These are phyloP conservation scores for Diplotaxis tenuifolia DNA, from an alignment of 345 rosid genomes.

Conservation along the genomic window DNA sequence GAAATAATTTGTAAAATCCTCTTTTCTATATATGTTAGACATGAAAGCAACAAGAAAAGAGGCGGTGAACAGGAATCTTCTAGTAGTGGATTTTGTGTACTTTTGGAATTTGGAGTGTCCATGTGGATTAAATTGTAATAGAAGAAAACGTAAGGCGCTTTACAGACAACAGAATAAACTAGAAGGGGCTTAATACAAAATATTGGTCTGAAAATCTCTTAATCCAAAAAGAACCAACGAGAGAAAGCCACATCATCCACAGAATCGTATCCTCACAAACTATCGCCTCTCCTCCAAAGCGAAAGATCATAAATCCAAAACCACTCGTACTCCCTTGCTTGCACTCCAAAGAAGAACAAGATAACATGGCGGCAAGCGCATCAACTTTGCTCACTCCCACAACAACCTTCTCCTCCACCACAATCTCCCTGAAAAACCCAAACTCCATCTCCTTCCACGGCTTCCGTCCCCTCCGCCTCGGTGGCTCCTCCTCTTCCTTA, in stretches of 20 bases:
- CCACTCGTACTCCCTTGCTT: not conserved
- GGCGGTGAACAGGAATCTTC: too few species aligned
- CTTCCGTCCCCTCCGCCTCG: constrained; percentile 39
- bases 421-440: constrained; percentile 13
- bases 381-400: constrained; percentile 33
- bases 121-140: not conserved
- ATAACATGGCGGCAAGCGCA: constrained; percentile 33
- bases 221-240: constrained; percentile 38
- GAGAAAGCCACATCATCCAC: constrained; percentile 30
- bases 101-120: too few species aligned
- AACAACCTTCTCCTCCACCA: constrained; percentile 23
- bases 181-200: not conserved
- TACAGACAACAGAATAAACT: not conserved
- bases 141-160: not conserved
- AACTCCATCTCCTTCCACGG: constrained; percentile 41
- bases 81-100: not conserved
- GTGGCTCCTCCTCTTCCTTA: constrained; percentile 13
- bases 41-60: not conserved
- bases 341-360: not conserved
- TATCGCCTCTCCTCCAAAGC: not conserved
- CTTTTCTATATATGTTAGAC: too few species aligned
- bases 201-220: constrained; percentile 22
- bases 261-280: constrained; percentile 37
- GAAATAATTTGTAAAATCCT: too few species aligned
- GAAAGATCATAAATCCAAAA: constrained; percentile 22